Conservation (phyloP, 345 rosid species). For the Linum lewisii region DNA sequence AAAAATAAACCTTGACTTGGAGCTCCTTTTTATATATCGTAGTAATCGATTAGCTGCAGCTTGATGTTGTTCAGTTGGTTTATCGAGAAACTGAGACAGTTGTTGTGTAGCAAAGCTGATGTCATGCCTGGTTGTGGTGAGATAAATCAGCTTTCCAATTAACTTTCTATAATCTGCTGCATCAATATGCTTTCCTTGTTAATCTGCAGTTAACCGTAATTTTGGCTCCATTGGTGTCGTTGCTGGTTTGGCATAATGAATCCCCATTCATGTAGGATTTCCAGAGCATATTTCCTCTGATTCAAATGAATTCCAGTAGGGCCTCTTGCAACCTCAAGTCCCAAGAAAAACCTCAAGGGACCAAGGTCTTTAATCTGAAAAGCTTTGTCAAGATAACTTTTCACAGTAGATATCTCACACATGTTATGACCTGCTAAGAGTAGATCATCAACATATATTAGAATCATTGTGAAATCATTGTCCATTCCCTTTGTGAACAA, state of each 20-base stretch:
- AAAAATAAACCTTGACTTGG: background rate
- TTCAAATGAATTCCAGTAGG: background rate
- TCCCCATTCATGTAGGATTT: background rate
- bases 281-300: background rate
- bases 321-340: background rate
- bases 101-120: no score
- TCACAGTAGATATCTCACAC: background rate
- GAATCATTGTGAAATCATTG: background rate
- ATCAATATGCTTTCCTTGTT: no score
- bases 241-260: no score
- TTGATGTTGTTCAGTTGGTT: no score
- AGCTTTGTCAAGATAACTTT: background rate
- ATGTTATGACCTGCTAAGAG: background rate
- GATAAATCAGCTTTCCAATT: no score
- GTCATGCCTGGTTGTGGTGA: no score
- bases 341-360: background rate
- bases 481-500: background rate
- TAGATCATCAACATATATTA: background rate
- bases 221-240: no score
- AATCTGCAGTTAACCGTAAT: no score
- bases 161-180: no score
- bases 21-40: no score
- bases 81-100: no score
- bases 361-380: constrained; percentile 6
- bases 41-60: no score